phyloP scores from a whole-genome alignment of 306 rosid genomes.

The Cucumis melo region DNA sequence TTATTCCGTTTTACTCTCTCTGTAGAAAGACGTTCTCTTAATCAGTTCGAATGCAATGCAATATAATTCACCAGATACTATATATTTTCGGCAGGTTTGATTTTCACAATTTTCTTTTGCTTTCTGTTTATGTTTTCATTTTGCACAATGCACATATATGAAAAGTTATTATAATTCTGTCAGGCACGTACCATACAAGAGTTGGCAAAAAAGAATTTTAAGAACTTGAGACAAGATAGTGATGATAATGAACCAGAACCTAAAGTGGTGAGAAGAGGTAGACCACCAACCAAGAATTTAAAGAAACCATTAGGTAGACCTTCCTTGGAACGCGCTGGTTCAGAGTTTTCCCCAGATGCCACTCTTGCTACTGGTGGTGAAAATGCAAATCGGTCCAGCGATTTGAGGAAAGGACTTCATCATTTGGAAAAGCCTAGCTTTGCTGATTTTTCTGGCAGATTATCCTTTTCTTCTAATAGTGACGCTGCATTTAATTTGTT shows the following conservation, averaged over 20 bases:
- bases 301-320: slow-evolving; percentile 33
- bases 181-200: slow-evolving; percentile 65
- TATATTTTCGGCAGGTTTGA: slow-evolving; percentile 59
- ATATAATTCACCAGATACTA: slow-evolving; percentile 58
- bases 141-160: slow-evolving; percentile 5
- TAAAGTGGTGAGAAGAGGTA: slow-evolving; percentile 48
- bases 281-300: slow-evolving; percentile 53
- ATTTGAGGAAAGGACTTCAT: slow-evolving; percentile 32
- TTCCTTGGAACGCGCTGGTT: slow-evolving; percentile 28
- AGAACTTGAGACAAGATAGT: slow-evolving; percentile 57
- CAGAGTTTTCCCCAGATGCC: slow-evolving; percentile 39
- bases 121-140: background rate
- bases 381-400: slow-evolving; percentile 24
- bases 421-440: slow-evolving; percentile 24
- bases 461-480: slow-evolving; percentile 24
- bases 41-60: slow-evolving; percentile 68
- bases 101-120: background rate
- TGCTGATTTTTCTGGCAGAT: slow-evolving; percentile 28
- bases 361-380: slow-evolving; percentile 40
- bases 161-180: background rate
- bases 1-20: background rate
- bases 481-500: slow-evolving; percentile 27
- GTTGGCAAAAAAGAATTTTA: slow-evolving; percentile 46
- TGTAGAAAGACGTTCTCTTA: slow-evolving; percentile 51
- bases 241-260: slow-evolving; percentile 46